Evolutionary conservation across 1,284 basidiomycete genomes (phyloP).

Genomic region (Trichosporon sp.): DNA sequence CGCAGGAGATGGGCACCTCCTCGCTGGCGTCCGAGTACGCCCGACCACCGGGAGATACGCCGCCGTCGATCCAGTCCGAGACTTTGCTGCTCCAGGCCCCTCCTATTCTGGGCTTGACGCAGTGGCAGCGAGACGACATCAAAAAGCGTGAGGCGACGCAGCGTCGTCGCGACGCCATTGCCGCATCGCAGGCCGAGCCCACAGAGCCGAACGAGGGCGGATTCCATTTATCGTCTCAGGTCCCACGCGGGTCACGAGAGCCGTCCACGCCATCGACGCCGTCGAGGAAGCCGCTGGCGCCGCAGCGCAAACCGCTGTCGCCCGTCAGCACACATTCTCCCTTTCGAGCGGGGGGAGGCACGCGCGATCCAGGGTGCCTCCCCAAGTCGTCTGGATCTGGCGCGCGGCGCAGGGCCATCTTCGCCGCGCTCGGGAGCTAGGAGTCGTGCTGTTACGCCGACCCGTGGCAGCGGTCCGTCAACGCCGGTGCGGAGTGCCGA

Average conservation of each 20-base stretch:
- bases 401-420: slow-evolving; percentile 28
- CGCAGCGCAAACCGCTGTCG: background rate
- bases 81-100: slow-evolving; percentile 29
- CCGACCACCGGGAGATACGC: slow-evolving; percentile 23
- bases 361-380: slow-evolving; percentile 44
- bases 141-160: slow-evolving; percentile 20
- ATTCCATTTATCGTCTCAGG: slow-evolving; percentile 21
- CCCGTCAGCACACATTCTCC: slow-evolving; percentile 18
- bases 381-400: slow-evolving; percentile 26
- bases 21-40: slow-evolving; percentile 37
- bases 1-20: slow-evolving; percentile 50
- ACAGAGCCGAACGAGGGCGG: slow-evolving; percentile 24
- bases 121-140: slow-evolving; percentile 24
- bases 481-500: slow-evolving; percentile 22
- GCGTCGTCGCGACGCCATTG: slow-evolving; percentile 12
- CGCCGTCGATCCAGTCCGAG: background rate
- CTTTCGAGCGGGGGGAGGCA: slow-evolving; percentile 49
- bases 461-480: slow-evolving; percentile 19
- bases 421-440: slow-evolving; percentile 23
- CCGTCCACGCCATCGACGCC: background rate
- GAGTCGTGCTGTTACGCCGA: background rate
- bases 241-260: background rate
- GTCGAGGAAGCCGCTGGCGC: background rate
- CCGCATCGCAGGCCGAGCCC: slow-evolving; percentile 21
- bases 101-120: slow-evolving; percentile 28